Conservation (phyloP, 2,329 filamentous ascomycete species). For the Tolypocladium cylindrosporum region DNA sequence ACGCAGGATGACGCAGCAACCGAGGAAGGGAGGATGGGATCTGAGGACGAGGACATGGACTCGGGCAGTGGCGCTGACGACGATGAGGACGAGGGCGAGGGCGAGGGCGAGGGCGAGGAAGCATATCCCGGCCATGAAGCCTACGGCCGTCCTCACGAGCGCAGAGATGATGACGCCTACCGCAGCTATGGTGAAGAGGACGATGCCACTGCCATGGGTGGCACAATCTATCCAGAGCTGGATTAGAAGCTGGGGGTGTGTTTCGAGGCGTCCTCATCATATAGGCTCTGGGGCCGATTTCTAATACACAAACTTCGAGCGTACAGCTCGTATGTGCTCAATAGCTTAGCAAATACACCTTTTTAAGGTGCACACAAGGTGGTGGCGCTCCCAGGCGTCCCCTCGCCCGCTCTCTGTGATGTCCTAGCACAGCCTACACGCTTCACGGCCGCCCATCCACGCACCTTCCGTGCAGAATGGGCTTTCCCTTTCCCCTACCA, state of each 20-base stretch:
- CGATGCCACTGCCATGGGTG: conserved; percentile 1
- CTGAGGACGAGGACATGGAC: conserved; percentile 12
- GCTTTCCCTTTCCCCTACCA: not conserved
- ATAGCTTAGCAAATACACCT: no score
- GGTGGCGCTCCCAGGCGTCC: no score
- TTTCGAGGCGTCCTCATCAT: not conserved
- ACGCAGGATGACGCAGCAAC: conserved; percentile 8
- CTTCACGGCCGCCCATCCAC: no score
- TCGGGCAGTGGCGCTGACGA: conserved; percentile 11
- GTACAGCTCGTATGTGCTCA: no score
- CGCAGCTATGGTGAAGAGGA: conserved; percentile 11
- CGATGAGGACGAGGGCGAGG: conserved; percentile 4
- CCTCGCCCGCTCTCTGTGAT: no score
- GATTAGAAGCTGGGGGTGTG: conserved; percentile 1
- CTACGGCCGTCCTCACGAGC: conserved; percentile 12
- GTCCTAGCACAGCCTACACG: not conserved
- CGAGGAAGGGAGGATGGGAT: not conserved
- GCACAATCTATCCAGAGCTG: conserved; percentile 7
- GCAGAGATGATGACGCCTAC: conserved; percentile 15
- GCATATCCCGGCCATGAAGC: conserved; percentile 7
- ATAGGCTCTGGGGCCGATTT: no score
- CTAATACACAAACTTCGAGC: no score
- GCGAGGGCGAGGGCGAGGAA: not conserved
- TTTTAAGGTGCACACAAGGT: no score
- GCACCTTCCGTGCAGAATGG: not conserved